Base-by-base conservation (phyloP, 306 rosid species). In the Castanea crenata region DNA sequence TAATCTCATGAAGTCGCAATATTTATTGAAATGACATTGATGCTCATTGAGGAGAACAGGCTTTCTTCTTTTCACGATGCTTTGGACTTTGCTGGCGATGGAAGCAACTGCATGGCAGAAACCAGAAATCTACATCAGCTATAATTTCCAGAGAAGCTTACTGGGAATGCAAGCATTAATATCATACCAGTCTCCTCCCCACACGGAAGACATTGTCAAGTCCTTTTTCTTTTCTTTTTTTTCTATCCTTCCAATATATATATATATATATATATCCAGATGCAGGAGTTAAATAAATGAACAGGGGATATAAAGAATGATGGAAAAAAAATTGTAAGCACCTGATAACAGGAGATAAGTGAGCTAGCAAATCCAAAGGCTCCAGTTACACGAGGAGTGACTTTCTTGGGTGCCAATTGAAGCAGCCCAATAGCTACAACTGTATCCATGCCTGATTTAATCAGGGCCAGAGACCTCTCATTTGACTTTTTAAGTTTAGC, bases 301-400 rank as follows among this genome's bases (percentile, higher is more conserved):
- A 81, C 15, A 49, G 9, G 38, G 32, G 34, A 62, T 41, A 6
- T 49, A 13, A 25, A 74, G 52, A 14, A 19, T 21, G 20, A 14
- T 4, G 69, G 41, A 80, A 61, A 41, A 38, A 38, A 76, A 56
- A 71, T 31, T 58, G 78, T 74, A 56, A 20, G 79, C 55, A 95
- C 99, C 99, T 95, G 99, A 86, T 93, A 95, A 82, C 99, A 95
- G 32, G 99, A 91, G 77, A 95, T 93, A 64, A 95, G 89, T 67
- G 99, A 95, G 83, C 91, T 56, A 67, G 77, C 88, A 86, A 95
- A 93, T 80, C 99, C 99, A 58, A 95, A 83, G 23, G 91, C 97
- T 56, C 99, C 99, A 4, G 99, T 93, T 16, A 95, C 96, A 13
- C 97, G 99, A 0, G 99, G 93, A 16, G 86, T 95, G 65, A 93